phyloP scores from a whole-genome alignment of 495 filamentous ascomycete species.

The Aspergillus ostianus region DNA sequence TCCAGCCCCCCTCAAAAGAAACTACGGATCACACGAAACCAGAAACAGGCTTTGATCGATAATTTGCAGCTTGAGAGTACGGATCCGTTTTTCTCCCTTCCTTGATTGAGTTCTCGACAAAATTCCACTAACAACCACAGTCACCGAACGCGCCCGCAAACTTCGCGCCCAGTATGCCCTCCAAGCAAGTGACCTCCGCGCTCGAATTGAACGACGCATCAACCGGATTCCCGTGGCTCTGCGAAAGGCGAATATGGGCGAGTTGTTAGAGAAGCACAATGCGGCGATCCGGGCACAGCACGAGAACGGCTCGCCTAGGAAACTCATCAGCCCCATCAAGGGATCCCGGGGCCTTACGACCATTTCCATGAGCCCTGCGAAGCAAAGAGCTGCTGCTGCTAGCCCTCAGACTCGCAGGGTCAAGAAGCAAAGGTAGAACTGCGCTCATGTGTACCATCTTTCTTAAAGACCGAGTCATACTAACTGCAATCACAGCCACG shows the following conservation, averaged over 20 bases:
- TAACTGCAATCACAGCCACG: conserved; percentile 48
- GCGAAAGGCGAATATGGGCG: conserved; percentile 79
- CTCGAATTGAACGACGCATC: conserved; percentile 89
- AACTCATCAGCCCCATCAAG: conserved; percentile 33
- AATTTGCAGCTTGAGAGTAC: conserved; percentile 91
- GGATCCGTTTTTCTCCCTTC: conserved; percentile 16
- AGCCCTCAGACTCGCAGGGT: conserved; percentile 36
- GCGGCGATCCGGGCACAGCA: conserved; percentile 27
- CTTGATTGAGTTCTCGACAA: not conserved
- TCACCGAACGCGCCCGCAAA: conserved; percentile 88
- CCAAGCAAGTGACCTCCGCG: conserved; percentile 77
- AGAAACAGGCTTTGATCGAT: conserved; percentile 88
- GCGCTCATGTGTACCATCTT: not conserved
- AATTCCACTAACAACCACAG: conserved; percentile 43
- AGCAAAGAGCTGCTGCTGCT: conserved; percentile 26
- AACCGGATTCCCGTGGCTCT: conserved; percentile 84
- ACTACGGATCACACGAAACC: conserved; percentile 65
- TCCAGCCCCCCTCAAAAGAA: conserved; percentile 62
- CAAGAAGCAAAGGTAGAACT: conserved; percentile 64
- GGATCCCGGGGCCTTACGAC: conserved; percentile 26
- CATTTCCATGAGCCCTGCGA: conserved; percentile 29
- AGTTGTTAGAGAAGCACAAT: conserved; percentile 63
- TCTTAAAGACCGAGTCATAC: not conserved
- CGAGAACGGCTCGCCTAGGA: conserved; percentile 29
- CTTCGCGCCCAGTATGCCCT: conserved; percentile 87